phyloP scores from a whole-genome alignment of 176 grass and related monocot species.

The Thinopyrum elongatum region DNA sequence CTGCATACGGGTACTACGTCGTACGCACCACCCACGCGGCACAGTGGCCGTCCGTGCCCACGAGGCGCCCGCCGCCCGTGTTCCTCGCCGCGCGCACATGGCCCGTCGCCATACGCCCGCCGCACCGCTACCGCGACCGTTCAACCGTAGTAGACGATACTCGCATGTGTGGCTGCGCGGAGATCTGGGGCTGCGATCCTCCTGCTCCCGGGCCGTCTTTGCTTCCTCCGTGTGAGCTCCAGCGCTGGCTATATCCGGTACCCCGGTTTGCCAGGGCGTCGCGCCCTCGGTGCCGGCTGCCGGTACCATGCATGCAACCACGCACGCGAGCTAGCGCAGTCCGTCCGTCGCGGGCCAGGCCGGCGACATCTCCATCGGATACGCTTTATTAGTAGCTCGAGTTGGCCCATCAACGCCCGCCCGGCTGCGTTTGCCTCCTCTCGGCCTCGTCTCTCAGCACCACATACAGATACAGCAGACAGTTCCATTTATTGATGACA shows the following conservation, averaged over 20 bases:
- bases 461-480: neutral
- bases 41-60: neutral
- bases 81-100: neutral
- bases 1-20: neutral
- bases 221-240: neutral
- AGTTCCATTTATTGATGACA: neutral
- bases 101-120: neutral
- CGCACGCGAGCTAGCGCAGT: neutral
- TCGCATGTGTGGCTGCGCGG: neutral
- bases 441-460: neutral
- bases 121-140: slow-evolving; percentile 13
- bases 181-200: too few relatives aligned
- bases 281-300: neutral
- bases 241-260: neutral
- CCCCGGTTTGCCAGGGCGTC: slow-evolving; percentile 1
- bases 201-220: too few relatives aligned
- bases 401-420: neutral
- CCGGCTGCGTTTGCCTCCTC: neutral
- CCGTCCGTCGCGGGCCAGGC: neutral
- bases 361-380: neutral
- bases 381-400: neutral
- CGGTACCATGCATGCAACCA: neutral
- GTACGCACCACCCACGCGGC: neutral
- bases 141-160: neutral
- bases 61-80: neutral